Percentiles rank a stretch among this genome's conserved stretches.
Evolutionary conservation across 2,329 filamentous ascomycete genomes (phyloP).

Genomic region (Cladosporium cucumerinum): DNA sequence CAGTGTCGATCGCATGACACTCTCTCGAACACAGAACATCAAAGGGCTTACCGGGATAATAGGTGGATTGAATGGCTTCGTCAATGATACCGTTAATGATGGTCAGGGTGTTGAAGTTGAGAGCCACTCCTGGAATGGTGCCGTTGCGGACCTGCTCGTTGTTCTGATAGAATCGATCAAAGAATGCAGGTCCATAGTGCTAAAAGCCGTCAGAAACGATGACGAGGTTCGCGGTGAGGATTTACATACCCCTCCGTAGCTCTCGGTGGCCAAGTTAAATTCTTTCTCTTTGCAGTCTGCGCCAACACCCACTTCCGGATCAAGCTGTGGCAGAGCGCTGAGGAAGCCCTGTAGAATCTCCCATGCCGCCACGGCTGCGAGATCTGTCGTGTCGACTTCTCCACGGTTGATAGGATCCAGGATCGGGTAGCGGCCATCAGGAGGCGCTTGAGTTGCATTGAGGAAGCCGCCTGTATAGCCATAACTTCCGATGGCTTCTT

Average conservation of each 20-base stretch:
- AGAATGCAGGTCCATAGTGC: constrained; percentile 51
- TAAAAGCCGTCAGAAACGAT: neutral
- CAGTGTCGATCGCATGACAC: neutral
- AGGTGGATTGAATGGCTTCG: constrained; percentile 46
- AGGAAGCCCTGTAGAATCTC: constrained; percentile 53
- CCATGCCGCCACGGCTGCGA: constrained; percentile 55
- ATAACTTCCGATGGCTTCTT: constrained; percentile 36
- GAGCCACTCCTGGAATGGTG: constrained; percentile 34
- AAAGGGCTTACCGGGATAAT: constrained; percentile 39
- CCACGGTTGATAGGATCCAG: constrained; percentile 44
- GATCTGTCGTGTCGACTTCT: constrained; percentile 53
- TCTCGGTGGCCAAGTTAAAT: constrained; percentile 62
- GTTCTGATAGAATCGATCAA: constrained; percentile 56
- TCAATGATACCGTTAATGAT: constrained; percentile 58
- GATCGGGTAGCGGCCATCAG: constrained; percentile 47
- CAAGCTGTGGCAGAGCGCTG: constrained; percentile 47
- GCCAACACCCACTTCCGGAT: constrained; percentile 39
- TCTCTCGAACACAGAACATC: neutral
- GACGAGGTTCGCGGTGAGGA: neutral
- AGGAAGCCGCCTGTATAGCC: constrained; percentile 47
- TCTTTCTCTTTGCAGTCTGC: constrained; percentile 42
- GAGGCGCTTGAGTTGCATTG: constrained; percentile 38
- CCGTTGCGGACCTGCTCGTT: constrained; percentile 55
- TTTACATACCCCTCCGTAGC: constrained; percentile 57
- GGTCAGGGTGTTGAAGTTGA: constrained; percentile 51